phyloP scores from a whole-genome alignment of 495 filamentous ascomycete species.

The Amniculicola lignicola region DNA sequence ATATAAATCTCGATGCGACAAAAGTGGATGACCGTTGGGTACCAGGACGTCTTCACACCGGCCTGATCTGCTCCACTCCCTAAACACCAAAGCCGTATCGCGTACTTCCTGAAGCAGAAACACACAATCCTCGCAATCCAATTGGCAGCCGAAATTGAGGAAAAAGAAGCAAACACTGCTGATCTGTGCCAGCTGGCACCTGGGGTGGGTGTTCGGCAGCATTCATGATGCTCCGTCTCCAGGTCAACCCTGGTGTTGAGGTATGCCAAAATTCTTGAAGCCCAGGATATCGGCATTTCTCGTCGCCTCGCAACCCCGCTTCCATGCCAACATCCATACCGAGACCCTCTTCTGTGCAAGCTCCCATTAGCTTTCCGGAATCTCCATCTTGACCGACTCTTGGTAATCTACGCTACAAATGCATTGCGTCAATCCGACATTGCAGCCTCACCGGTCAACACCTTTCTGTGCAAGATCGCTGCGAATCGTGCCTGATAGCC shows the following conservation, averaged over 20 bases:
- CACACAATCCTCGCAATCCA: not conserved
- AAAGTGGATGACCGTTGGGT: too few species aligned
- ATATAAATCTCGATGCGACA: too few species aligned
- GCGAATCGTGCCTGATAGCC: not conserved
- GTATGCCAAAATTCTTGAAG: not conserved
- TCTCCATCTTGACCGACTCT: not conserved
- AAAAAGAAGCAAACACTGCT: not conserved
- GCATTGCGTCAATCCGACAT: not conserved
- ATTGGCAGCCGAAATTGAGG: not conserved
- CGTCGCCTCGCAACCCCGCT: not conserved
- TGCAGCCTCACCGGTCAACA: slow-evolving; percentile 1
- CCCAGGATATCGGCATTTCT: too few species aligned
- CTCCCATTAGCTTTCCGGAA: not conserved
- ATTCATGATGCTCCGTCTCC: not conserved
- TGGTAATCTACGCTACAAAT: not conserved
- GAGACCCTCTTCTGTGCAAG: not conserved
- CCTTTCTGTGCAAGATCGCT: not conserved
- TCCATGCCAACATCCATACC: not conserved
- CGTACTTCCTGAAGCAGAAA: too few species aligned
- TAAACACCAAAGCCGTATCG: not conserved
- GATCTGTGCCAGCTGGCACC: not conserved
- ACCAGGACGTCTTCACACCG: too few species aligned
- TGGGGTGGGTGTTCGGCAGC: not conserved
- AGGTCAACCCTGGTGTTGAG: not conserved
- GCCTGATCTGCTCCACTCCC: too few species aligned